Conservation (phyloP, 2,329 filamentous ascomycete species). For the Trichocomaceae sp. region DNA sequence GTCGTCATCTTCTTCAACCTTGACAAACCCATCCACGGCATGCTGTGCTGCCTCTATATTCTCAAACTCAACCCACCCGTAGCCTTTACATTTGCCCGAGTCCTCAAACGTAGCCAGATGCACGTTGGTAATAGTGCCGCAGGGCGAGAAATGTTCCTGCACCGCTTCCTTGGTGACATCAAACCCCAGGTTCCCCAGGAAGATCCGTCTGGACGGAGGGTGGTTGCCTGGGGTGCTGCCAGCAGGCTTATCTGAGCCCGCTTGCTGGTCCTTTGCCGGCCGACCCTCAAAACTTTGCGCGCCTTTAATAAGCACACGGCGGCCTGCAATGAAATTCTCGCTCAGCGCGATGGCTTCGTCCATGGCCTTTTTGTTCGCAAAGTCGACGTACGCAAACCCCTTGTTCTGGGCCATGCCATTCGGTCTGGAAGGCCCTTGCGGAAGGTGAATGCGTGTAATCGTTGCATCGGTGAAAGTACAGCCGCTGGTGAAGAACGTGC, state of each 20-base stretch:
- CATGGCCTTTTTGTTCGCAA: conserved; percentile 61
- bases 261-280: conserved; percentile 57
- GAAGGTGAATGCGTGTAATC: conserved; percentile 81
- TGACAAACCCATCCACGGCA: conserved; percentile 75
- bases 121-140: conserved; percentile 72
- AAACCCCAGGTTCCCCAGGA: conserved; percentile 85
- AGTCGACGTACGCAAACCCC: conserved; percentile 96
- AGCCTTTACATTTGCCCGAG: conserved; percentile 95
- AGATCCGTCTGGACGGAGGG: conserved; percentile 70
- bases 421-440: conserved; percentile 49
- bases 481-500: conserved; percentile 70
- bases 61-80: conserved; percentile 88
- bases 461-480: conserved; percentile 59
- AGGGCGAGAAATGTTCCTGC: conserved; percentile 72
- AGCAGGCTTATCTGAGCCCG: conserved; percentile 19
- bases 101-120: conserved; percentile 96
- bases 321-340: conserved; percentile 70
- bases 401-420: conserved; percentile 62
- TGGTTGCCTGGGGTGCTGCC: conserved; percentile 42
- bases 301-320: conserved; percentile 88
- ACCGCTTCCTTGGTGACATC: conserved; percentile 75
- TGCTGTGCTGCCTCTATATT: conserved; percentile 66
- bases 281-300: conserved; percentile 85
- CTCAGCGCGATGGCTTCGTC: conserved; percentile 75
- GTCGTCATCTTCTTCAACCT: conserved; percentile 48